Conservation (phyloP, 352 stramenopile species). For the Plasmopara muralis region DNA sequence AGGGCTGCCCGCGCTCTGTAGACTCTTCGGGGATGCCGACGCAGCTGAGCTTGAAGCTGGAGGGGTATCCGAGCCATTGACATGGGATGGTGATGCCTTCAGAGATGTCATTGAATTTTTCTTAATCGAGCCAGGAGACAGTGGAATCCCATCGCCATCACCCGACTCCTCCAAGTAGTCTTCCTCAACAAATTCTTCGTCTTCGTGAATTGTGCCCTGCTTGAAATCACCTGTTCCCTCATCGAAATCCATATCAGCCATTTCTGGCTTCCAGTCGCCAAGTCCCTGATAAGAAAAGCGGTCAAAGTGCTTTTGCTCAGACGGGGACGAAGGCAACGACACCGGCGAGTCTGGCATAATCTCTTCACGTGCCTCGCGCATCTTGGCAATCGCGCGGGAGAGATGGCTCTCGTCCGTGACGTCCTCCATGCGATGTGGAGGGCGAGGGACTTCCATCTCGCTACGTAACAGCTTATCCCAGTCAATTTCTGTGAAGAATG, state of each 20-base stretch:
- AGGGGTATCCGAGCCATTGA: conserved; percentile 29
- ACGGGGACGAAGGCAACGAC: conserved; percentile 54
- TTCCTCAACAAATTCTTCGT: conserved; percentile 51
- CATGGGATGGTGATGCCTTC: conserved; percentile 27
- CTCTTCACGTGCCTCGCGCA: conserved; percentile 60
- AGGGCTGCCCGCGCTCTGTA: conserved; percentile 30
- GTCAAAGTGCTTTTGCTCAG: conserved; percentile 65
- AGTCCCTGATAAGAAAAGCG: conserved; percentile 66
- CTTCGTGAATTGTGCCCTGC: conserved; percentile 46
- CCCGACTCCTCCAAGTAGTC: conserved; percentile 27
- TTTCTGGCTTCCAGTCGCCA: conserved; percentile 52
- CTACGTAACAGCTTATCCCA: conserved; percentile 51
- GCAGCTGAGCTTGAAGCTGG: conserved; percentile 30
- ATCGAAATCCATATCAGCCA: conserved; percentile 60
- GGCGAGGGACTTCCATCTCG: conserved; percentile 57
- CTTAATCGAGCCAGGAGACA: conserved; percentile 32
- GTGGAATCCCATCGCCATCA: conserved; percentile 26
- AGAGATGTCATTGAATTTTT: conserved; percentile 30
- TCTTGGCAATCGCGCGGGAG: conserved; percentile 56
- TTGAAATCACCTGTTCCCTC: conserved; percentile 52
- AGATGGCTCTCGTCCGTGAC: conserved; percentile 64
- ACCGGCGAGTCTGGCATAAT: conserved; percentile 68
- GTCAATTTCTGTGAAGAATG: conserved; percentile 67
- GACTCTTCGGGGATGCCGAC: conserved; percentile 33
- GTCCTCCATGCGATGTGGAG: conserved; percentile 66